Conservation (phyloP, 2,329 filamentous ascomycete species). For the Phaeosphaeria sp. region DNA sequence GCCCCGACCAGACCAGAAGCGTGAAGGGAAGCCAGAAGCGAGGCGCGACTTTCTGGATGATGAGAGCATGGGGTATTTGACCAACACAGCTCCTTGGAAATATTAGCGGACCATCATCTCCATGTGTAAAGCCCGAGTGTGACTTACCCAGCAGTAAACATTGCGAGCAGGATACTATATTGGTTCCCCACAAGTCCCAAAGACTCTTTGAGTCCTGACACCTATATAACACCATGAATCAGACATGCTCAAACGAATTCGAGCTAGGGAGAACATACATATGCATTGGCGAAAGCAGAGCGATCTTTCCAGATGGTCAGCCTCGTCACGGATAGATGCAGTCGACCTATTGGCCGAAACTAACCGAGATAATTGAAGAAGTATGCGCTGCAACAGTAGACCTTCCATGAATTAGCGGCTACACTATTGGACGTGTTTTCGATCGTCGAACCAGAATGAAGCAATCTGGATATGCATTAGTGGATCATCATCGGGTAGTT, state of each 20-base stretch:
- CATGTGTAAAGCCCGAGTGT: not conserved
- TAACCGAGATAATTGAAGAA: conserved; percentile 42
- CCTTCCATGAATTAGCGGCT: too few species aligned
- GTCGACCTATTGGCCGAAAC: not conserved
- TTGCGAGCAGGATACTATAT: conserved; percentile 36
- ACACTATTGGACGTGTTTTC: too few species aligned
- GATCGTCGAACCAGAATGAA: conserved; percentile 33
- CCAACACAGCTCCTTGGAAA: conserved; percentile 27
- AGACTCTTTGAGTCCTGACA: conserved; percentile 35
- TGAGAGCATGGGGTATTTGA: conserved; percentile 38
- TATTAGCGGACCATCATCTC: conserved; percentile 1
- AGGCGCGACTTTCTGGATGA: conserved; percentile 35
- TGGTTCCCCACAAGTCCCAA: conserved; percentile 31
- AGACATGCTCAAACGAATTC: not conserved
- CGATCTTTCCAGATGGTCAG: conserved; percentile 20
- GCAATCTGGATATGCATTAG: conserved; percentile 25
- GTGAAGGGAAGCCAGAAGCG: conserved; percentile 40
- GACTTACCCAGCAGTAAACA: conserved; percentile 36
- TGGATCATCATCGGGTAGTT: too few species aligned
- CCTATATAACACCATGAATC: conserved; percentile 7
- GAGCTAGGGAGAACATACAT: conserved; percentile 15
- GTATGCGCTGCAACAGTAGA: conserved; percentile 39
- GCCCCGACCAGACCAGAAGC: conserved; percentile 33
- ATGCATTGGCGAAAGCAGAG: conserved; percentile 39
- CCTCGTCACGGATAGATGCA: not conserved